Percentiles rank a stretch among this genome's conserved stretches.
Evolutionary conservation across 306 rosid genomes (phyloP).

Genomic region (Alnus rubra): DNA sequence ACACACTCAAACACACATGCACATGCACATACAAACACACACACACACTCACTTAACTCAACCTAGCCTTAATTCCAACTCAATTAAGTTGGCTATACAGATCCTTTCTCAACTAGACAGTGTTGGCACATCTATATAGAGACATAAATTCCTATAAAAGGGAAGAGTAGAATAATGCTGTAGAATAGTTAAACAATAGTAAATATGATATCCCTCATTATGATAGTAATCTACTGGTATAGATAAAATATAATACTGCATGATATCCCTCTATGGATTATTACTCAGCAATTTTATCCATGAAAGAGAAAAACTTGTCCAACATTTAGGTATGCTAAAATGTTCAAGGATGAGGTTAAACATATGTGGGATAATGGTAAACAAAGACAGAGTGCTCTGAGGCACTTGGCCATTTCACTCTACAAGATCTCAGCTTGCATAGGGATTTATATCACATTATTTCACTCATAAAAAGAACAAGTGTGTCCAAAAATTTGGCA

Average conservation of each 20-base stretch:
- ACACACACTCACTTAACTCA: no score
- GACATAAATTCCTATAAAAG: background rate
- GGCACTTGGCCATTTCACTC: background rate
- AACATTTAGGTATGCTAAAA: background rate
- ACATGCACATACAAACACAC: no score
- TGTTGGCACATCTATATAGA: background rate
- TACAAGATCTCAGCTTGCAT: background rate
- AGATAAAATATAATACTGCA: background rate
- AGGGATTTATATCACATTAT: background rate
- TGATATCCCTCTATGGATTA: background rate
- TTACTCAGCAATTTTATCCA: background rate
- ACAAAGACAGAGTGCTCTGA: background rate
- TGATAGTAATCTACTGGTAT: background rate
- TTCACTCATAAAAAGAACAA: background rate
- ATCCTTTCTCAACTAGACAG: background rate
- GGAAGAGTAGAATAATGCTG: background rate
- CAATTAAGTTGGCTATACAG: background rate
- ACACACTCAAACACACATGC: background rate
- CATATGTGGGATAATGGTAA: background rate
- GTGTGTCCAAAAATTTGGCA: background rate
- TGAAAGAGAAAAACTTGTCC: background rate
- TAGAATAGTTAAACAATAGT: background rate
- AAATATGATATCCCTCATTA: background rate
- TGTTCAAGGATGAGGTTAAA: background rate
- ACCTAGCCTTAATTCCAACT: no score